A percentile compares a stretch with the other conserved stretches of the same genome.
phyloP scores from a whole-genome alignment of 306 rosid genomes.

The Astragalus glycyphyllos region DNA sequence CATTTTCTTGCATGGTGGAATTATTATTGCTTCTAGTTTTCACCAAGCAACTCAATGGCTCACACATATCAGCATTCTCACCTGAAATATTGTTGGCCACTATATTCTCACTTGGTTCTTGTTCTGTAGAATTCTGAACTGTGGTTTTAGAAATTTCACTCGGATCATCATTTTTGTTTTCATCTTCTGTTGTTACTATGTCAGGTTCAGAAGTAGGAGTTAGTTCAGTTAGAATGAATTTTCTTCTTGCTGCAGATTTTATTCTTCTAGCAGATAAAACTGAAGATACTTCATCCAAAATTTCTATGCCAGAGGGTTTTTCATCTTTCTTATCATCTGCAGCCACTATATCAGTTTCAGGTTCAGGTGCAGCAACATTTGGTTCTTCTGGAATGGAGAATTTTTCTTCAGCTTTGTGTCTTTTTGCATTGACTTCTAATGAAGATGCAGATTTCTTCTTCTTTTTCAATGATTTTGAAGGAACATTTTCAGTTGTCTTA shows the following conservation, averaged over 20 bases:
- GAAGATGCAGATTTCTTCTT: slow-evolving; percentile 49
- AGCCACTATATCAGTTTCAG: slow-evolving; percentile 29
- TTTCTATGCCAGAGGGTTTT: neutral
- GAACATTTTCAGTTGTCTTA: slow-evolving; percentile 9
- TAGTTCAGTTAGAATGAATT: slow-evolving; percentile 18
- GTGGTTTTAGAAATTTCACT: slow-evolving; percentile 18
- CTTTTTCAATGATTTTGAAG: slow-evolving; percentile 38
- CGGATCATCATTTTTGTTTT: slow-evolving; percentile 23
- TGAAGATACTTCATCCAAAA: slow-evolving; percentile 28
- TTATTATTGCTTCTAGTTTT: slow-evolving; percentile 40
- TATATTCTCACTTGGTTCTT: slow-evolving; percentile 41
- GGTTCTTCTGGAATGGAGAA: slow-evolving; percentile 18
- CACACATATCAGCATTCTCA: slow-evolving; percentile 33
- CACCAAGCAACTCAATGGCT: slow-evolving; percentile 43
- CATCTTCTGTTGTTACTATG: slow-evolving; percentile 30
- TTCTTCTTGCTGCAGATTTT: slow-evolving; percentile 49
- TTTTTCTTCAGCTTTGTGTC: slow-evolving; percentile 41
- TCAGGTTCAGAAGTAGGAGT: slow-evolving; percentile 33
- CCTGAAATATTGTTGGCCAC: slow-evolving; percentile 27
- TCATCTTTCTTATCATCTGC: slow-evolving; percentile 36
- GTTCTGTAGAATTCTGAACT: slow-evolving; percentile 43
- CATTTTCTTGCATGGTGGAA: slow-evolving; percentile 32
- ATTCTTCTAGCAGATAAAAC: slow-evolving; percentile 48
- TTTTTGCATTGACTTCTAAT: slow-evolving; percentile 32
- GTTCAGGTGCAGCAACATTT: slow-evolving; percentile 23